Base-by-base conservation (phyloP, 148 eudicot species). In the Rhododendron griersonianum region DNA sequence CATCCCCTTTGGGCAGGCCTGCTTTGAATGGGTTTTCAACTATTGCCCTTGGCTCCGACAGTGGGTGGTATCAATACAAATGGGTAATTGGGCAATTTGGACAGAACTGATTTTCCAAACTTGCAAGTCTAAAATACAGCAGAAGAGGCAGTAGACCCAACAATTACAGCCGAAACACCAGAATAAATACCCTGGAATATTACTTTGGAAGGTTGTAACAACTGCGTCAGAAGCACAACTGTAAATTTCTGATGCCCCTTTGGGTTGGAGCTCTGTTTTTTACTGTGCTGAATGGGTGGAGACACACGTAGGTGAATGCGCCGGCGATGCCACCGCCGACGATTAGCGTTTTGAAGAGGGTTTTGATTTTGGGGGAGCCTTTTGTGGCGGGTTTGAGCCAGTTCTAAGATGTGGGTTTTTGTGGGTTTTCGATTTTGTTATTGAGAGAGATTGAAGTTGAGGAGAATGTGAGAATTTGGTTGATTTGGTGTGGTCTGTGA, bases 31-130 rank as follows among this genome's bases (percentile, higher is more conserved):
- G 0, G 96, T 95, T 9, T 95, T 94, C 84, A 96, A 85, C 57
- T 90, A 81, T 95, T 96, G 77, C 99, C 99, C 95, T 93, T 94
- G 51, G 96, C 96, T 5, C 99, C 97, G 47, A 98, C 98, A 19
- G 92, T 91, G 2, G 99, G 99, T 5, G 99, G 99, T 63, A 95
- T 93, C 5, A 96, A 82, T 65, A 96, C 28, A 79, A 87, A 13
- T 28, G 98, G 96, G 77, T 85, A 96, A 5, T 86, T 44, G 2
- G 91, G 93, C 11, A 94, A 57, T 87, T 91, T 93, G 0, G 96
- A 91, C 78, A 96, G 41, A 39, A 96, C 33, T 0, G 98, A 96
- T 50, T 96, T 96, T 2, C 97, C 97, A 83, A 96, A 94, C 86
- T 96, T 96, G 86, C 99, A 96, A 4, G 99, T 94, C 25, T 98